phyloP scores from a whole-genome alignment of 352 stramenopile species.

The Bremia lactucae region DNA sequence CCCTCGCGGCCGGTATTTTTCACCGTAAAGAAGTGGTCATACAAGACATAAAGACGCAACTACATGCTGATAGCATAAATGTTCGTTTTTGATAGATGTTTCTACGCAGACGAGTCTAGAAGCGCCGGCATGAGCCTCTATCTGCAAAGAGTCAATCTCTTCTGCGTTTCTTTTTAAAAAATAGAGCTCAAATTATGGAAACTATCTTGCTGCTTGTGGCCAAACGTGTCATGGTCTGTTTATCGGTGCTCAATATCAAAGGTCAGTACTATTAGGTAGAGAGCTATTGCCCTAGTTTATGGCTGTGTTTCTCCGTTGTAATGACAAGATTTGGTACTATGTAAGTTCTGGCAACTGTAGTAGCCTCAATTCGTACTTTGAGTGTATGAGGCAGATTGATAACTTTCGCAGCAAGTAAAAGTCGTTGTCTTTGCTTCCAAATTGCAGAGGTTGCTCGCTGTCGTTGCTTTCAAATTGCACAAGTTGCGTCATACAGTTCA shows the following conservation, averaged over 20 bases:
- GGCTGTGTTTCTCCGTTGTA: too few species aligned
- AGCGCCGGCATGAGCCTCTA: background rate
- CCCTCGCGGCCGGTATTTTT: constrained; percentile 97
- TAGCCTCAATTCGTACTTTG: constrained; percentile 8
- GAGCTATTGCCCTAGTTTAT: too few species aligned
- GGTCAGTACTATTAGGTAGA: too few species aligned
- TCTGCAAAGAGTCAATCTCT: too few species aligned
- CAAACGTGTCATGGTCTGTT: too few species aligned
- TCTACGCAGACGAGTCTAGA: constrained; percentile 1
- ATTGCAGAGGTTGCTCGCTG: constrained; percentile 29
- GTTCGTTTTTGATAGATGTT: constrained; percentile 39
- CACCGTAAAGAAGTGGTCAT: constrained; percentile 95
- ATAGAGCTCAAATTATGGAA: too few species aligned
- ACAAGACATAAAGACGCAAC: constrained; percentile 87
- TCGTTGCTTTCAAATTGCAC: constrained; percentile 32
- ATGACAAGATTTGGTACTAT: too few species aligned
- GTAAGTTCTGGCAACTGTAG: too few species aligned
- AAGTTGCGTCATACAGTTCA: too few species aligned
- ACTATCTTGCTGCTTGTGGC: too few species aligned
- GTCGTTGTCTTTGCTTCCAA: constrained; percentile 40
- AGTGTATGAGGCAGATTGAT: constrained; percentile 14
- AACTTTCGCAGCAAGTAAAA: constrained; percentile 19
- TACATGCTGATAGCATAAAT: constrained; percentile 62
- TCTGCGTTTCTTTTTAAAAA: constrained; percentile 4
- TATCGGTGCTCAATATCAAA: too few species aligned